phyloP scores from a whole-genome alignment of 257 asterid genomes.

The Paulownia fortunei region DNA sequence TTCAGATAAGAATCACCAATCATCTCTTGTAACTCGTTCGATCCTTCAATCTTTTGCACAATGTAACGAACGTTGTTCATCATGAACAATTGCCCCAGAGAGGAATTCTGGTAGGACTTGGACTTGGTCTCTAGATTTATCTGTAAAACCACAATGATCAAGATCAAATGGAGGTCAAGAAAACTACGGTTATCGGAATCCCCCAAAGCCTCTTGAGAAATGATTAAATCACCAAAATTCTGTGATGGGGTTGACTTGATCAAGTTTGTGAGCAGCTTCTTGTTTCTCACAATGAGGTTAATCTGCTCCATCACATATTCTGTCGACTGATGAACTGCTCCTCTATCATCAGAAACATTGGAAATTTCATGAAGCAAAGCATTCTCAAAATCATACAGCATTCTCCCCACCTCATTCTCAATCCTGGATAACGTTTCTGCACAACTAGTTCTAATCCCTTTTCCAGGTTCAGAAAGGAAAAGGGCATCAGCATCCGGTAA shows the following conservation, averaged over 20 bases:
- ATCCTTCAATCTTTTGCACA: slow-evolving; percentile 32
- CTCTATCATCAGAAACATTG: slow-evolving; percentile 20
- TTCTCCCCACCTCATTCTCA: slow-evolving; percentile 37
- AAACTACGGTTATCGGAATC: background rate
- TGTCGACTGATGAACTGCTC: slow-evolving; percentile 38
- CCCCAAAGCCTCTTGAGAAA: slow-evolving; percentile 29
- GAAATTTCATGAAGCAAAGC: slow-evolving; percentile 29
- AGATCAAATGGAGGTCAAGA: slow-evolving; percentile 44
- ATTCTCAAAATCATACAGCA: slow-evolving; percentile 39
- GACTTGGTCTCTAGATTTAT: slow-evolving; percentile 35
- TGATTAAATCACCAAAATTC: slow-evolving; percentile 17
- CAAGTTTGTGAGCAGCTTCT: slow-evolving; percentile 25
- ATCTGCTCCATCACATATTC: slow-evolving; percentile 34
- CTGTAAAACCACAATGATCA: slow-evolving; percentile 40
- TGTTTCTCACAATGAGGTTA: slow-evolving; percentile 29
- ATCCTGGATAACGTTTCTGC: slow-evolving; percentile 4
- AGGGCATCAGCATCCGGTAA: slow-evolving; percentile 29
- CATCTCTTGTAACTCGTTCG: slow-evolving; percentile 36
- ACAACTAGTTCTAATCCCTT: slow-evolving; percentile 16
- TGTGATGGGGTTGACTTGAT: slow-evolving; percentile 39
- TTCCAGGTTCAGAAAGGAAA: slow-evolving; percentile 34
- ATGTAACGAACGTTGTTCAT: slow-evolving; percentile 49
- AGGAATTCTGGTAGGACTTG: slow-evolving; percentile 13
- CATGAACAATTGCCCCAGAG: slow-evolving; percentile 39
- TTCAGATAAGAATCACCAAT: slow-evolving; percentile 34